phyloP scores from a whole-genome alignment of 306 rosid genomes.

The Prunus kanzakura region DNA sequence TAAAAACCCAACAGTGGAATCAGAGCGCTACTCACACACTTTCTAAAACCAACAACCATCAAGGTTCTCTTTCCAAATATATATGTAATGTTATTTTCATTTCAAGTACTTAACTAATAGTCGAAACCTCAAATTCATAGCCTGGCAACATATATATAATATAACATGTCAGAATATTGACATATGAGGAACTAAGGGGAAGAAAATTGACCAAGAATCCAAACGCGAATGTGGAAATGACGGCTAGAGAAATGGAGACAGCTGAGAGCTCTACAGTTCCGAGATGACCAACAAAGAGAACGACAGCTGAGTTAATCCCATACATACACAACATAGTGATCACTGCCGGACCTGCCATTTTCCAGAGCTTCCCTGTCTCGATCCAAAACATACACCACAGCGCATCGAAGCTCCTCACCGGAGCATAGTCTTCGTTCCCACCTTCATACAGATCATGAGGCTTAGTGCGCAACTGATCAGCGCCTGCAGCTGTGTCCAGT shows the following conservation, averaged over 20 bases:
- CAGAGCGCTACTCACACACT: no score
- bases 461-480: not conserved
- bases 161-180: no score
- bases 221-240: conserved; percentile 57
- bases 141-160: no score
- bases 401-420: conserved; percentile 19
- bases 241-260: conserved; percentile 53
- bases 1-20: no score
- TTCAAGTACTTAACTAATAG: no score
- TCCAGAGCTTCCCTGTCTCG: conserved; percentile 36
- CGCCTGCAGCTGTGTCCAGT: not conserved
- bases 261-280: conserved; percentile 69
- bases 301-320: conserved; percentile 48
- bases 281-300: conserved; percentile 65
- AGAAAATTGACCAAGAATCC: conserved; percentile 45
- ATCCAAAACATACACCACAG: conserved; percentile 20
- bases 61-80: no score
- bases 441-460: not conserved
- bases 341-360: conserved; percentile 20
- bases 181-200: no score
- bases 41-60: no score
- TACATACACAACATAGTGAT: conserved; percentile 34
- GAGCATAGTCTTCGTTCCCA: conserved; percentile 14
- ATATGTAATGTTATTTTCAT: no score
- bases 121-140: no score